Base-by-base conservation (phyloP, 768 basidiomycete genomes). In the Chalciporus pseudorubinellus region DNA sequence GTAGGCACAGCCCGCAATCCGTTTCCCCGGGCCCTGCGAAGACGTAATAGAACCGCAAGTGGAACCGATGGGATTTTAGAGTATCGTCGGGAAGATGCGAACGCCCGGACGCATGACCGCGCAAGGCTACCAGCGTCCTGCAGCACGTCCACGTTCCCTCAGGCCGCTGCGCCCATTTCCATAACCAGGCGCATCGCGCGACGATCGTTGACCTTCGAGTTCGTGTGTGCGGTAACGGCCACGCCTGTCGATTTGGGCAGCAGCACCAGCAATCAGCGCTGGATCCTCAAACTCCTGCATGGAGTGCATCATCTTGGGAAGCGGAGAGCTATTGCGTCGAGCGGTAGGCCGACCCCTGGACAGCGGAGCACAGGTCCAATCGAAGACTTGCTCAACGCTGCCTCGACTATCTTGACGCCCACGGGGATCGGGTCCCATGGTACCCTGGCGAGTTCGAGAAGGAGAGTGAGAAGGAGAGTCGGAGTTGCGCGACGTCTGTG, bases 151-250 rank as follows among this genome's bases (percentile, higher is more conserved):
- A 40, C 75, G 72, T 36, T 73, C 71, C 60, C 79, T 56, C 44
- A 88, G 65, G 7, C 85, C 87, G 56, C 84, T 87, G 45, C 85
- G 78, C 46, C 85, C 85, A 38, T 70, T 71, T 6, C 84, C 85
- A 52, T 70, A 82, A 9, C 85, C 85, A 33, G 85, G 85, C 3
- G 80, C 84, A 33, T 74, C 70, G n/a, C 68, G 68, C 29, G 71
- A 70, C 42, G 59, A 59, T 26, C 68, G 72, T 18, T 70, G 55
- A 2, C 71, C 77, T 39, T 78, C 76, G 46, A 85, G 67, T 60
- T 85, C 83, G 6, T 81, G 75, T 8, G 71, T 73, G 48, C 79
- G 73, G 50, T 78, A 70, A 6, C 85, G 76, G 13, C 86, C 87
- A 52, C 86, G 72, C 43, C 68, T 63, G 29, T 71, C 67, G 44